phyloP scores from a whole-genome alignment of 2,329 filamentous ascomycete genomes.

The Ceratocystis papillata region DNA sequence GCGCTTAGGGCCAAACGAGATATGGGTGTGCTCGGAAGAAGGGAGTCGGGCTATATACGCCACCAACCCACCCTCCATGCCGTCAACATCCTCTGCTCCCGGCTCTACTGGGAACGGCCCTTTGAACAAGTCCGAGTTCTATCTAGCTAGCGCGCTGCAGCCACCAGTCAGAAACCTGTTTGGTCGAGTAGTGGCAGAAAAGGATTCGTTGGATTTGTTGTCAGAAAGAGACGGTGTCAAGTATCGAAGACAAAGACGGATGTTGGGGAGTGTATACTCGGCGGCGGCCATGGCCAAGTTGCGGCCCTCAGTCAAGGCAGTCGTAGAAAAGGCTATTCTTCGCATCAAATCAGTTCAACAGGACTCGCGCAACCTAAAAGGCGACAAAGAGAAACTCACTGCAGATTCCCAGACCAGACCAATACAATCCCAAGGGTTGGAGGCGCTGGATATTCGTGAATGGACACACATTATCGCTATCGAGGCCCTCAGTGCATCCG shows the following conservation, averaged over 20 bases:
- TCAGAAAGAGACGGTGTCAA: conserved; percentile 39
- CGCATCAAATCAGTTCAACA: conserved; percentile 1
- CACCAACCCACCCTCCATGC: not conserved
- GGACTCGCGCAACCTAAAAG: not conserved
- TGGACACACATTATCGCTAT: conserved; percentile 49
- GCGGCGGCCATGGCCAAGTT: conserved; percentile 36
- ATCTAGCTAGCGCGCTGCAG: conserved; percentile 36
- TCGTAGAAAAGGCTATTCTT: conserved; percentile 32
- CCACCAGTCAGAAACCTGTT: conserved; percentile 36
- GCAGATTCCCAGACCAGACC: not conserved
- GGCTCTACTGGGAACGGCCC: not conserved
- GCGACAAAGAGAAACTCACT: not conserved
- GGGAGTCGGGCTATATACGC: conserved; percentile 41
- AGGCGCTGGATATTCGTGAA: conserved; percentile 39
- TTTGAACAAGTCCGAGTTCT: conserved; percentile 18
- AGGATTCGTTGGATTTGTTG: conserved; percentile 41
- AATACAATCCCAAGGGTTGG: not conserved
- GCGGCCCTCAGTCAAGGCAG: conserved; percentile 35
- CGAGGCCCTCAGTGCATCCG: conserved; percentile 41
- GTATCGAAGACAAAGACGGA: conserved; percentile 40
- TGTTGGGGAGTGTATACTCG: conserved; percentile 41
- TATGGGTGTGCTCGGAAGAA: conserved; percentile 42
- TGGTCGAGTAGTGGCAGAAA: conserved; percentile 30
- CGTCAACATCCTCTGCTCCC: not conserved
- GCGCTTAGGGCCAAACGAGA: conserved; percentile 44